These are phyloP conservation scores for Drosera capensis DNA, from an alignment of 148 eudicot genomes.

Conservation along the genomic window DNA sequence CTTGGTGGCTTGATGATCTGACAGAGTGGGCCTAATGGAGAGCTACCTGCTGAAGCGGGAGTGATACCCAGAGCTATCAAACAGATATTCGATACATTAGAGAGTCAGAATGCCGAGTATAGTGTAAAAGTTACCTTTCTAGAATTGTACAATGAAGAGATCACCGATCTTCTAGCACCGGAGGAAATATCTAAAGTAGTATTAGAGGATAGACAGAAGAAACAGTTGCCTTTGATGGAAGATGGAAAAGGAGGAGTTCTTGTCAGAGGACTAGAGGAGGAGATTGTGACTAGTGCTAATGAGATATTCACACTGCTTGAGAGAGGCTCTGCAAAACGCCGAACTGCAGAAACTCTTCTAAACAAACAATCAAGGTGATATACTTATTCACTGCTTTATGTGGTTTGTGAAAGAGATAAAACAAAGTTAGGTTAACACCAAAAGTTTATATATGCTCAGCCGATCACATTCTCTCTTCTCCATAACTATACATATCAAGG, in stretches of 20 bases:
- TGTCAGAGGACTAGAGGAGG: constrained; percentile 88
- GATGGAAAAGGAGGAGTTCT: constrained; percentile 96
- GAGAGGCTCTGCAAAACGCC: constrained; percentile 90
- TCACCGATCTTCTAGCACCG: constrained; percentile 92
- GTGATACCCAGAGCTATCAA: constrained; percentile 89
- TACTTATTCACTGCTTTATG: not conserved
- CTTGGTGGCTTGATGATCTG: not conserved
- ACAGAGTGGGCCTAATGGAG: constrained; percentile 74
- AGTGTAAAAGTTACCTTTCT: constrained; percentile 94
- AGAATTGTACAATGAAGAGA: constrained; percentile 92
- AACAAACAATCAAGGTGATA: constrained; percentile 88
- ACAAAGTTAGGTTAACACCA: not conserved
- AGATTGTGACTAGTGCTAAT: constrained; percentile 77
- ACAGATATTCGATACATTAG: constrained; percentile 90
- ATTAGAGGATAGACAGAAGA: constrained; percentile 70
- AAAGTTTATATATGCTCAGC: constrained; percentile 18
- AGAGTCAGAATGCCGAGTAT: constrained; percentile 88
- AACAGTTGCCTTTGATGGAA: constrained; percentile 82
- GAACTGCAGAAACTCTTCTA: constrained; percentile 86
- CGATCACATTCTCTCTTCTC: constrained; percentile 92
- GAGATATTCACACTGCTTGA: constrained; percentile 89
- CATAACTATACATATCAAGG: constrained; percentile 89
- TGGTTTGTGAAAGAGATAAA: not conserved
- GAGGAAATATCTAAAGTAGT: constrained; percentile 65
- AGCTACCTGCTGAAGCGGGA: constrained; percentile 85